A percentile compares a stretch with the other conserved stretches of the same genome.
Evolutionary conservation across 164 flowering plant species (phyloP).

Genomic region (Berberis thunbergii): DNA sequence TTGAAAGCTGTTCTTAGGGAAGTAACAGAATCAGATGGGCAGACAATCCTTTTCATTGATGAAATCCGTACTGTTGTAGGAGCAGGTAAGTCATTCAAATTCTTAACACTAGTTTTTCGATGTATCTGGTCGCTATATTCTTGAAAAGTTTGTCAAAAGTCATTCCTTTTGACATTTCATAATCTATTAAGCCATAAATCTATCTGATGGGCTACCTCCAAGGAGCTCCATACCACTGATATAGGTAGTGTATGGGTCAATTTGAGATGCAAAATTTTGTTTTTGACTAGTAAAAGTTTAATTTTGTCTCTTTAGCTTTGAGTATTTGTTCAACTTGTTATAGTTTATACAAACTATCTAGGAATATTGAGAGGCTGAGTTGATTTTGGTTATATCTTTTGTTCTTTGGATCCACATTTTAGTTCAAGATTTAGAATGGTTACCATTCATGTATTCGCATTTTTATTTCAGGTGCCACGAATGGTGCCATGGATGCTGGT

Average conservation of each 20-base stretch:
- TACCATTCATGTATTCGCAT: not conserved
- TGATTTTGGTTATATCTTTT: not conserved
- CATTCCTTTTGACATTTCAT: no score
- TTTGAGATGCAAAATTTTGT: no score
- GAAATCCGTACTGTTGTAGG: not conserved
- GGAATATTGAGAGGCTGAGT: no score
- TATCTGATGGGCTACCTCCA: no score
- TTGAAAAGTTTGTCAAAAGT: no score
- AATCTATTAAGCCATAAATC: no score
- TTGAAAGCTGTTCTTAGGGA: slow-evolving; percentile 20
- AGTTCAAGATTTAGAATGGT: not conserved
- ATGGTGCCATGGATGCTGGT: slow-evolving; percentile 9
- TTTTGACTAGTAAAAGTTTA: no score
- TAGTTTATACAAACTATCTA: no score
- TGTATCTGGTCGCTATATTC: not conserved
- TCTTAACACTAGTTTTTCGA: not conserved
- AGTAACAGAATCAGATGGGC: not conserved
- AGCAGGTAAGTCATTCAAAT: slow-evolving; percentile 38
- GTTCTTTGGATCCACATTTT: not conserved
- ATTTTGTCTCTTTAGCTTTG: no score
- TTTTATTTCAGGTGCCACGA: slow-evolving; percentile 7
- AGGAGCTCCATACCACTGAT: no score
- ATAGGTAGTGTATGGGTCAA: no score
- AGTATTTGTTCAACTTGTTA: no score
- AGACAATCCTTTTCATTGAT: not conserved